Conservation (phyloP, 1,284 basidiomycete genomes). For the Volvariella volvacea region DNA sequence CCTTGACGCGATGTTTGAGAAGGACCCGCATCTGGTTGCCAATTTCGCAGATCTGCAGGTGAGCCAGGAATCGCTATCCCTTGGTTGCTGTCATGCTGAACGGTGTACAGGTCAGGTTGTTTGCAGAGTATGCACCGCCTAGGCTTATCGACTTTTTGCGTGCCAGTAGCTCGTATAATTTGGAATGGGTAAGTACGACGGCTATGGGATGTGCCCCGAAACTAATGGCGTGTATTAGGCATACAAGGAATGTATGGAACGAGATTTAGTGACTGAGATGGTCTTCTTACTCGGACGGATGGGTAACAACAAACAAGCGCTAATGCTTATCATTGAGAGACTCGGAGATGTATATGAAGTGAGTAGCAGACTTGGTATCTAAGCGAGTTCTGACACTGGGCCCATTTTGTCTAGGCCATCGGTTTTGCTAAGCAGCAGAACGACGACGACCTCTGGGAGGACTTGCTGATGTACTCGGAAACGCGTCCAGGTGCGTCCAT, state of each 20-base stretch:
- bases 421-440: slow-evolving; percentile 98
- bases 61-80: slow-evolving; percentile 2
- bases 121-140: slow-evolving; percentile 79
- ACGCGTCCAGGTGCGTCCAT: slow-evolving; percentile 68
- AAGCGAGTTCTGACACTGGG: neutral
- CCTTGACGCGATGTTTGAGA: slow-evolving; percentile 85
- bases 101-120: slow-evolving; percentile 68
- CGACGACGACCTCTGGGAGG: slow-evolving; percentile 98
- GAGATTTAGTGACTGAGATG: slow-evolving; percentile 92
- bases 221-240: slow-evolving; percentile 45
- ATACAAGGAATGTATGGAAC: slow-evolving; percentile 79
- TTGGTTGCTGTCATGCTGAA: neutral
- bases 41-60: slow-evolving; percentile 85
- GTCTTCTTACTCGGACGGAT: slow-evolving; percentile 96
- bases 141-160: slow-evolving; percentile 89
- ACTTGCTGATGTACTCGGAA: slow-evolving; percentile 90
- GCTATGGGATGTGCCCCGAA: neutral
- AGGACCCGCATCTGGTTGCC: slow-evolving; percentile 77
- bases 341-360: slow-evolving; percentile 89
- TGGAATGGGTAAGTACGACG: slow-evolving; percentile 60
- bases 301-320: slow-evolving; percentile 94
- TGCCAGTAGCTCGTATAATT: slow-evolving; percentile 86
- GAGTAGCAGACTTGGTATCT: slow-evolving; percentile 16
- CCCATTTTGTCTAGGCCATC: slow-evolving; percentile 61
- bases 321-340: slow-evolving; percentile 93